phyloP scores from a whole-genome alignment of 2,329 filamentous ascomycete genomes.

The Xylaria sp. region DNA sequence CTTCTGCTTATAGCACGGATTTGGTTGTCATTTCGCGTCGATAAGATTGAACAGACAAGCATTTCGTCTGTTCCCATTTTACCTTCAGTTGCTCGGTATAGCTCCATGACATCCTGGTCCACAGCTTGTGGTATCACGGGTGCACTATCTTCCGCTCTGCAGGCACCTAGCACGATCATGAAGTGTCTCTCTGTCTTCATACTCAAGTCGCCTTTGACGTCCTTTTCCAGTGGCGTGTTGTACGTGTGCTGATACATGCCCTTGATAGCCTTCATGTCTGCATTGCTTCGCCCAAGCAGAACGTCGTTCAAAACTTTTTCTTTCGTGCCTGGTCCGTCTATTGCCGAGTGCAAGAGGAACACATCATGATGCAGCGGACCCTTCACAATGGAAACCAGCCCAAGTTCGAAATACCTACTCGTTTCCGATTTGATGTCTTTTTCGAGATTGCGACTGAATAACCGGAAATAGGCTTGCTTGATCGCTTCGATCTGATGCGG shows the following conservation, averaged over 20 bases:
- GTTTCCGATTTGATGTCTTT: constrained; percentile 81
- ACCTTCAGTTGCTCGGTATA: constrained; percentile 80
- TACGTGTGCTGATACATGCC: constrained; percentile 73
- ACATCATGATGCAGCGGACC: constrained; percentile 83
- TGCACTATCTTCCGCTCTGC: constrained; percentile 76
- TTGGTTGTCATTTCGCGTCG: constrained; percentile 78
- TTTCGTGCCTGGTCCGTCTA: constrained; percentile 84
- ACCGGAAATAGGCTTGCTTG: constrained; percentile 68
- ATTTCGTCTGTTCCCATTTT: constrained; percentile 75
- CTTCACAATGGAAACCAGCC: constrained; percentile 73
- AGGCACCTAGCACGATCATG: constrained; percentile 76
- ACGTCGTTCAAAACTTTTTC: constrained; percentile 86
- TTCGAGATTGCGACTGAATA: constrained; percentile 71
- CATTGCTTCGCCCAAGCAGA: constrained; percentile 81
- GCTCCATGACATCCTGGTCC: constrained; percentile 74
- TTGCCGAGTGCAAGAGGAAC: constrained; percentile 70
- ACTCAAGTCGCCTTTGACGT: constrained; percentile 79
- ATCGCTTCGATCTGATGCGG: constrained; percentile 77
- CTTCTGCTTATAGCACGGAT: constrained; percentile 79
- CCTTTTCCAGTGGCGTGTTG: constrained; percentile 68
- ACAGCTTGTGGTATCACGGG: constrained; percentile 76
- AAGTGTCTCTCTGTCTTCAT: constrained; percentile 88
- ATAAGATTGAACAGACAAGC: constrained; percentile 79
- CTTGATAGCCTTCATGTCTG: constrained; percentile 88
- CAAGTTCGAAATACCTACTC: constrained; percentile 74